phyloP scores from a whole-genome alignment of 345 rosid genomes.

The Acer campestre region DNA sequence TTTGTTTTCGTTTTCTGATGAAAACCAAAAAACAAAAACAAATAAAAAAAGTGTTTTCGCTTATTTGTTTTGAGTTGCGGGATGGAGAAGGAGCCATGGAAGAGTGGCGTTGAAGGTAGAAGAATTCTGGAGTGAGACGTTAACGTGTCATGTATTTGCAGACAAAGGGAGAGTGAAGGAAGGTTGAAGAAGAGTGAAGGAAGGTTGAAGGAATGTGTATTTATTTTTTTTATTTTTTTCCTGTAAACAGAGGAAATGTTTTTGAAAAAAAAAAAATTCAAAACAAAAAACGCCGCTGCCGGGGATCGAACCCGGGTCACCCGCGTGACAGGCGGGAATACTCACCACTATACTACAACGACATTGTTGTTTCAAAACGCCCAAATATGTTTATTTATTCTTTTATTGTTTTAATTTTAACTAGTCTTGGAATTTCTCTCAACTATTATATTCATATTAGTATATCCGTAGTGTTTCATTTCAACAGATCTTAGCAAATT shows the following conservation, averaged over 20 bases:
- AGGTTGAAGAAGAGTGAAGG: not conserved
- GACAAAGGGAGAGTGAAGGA: slow-evolving; percentile 18
- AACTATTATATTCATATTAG: no score
- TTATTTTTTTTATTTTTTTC: no score
- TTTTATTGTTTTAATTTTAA: no score
- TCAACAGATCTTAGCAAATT: no score
- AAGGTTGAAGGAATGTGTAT: not conserved
- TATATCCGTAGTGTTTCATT: no score
- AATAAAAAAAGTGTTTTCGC: not conserved
- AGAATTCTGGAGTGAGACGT: not conserved
- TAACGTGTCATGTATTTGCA: slow-evolving; percentile 22
- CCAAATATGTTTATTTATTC: no score
- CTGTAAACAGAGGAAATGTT: not conserved
- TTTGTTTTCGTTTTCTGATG: not conserved
- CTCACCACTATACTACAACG: slow-evolving; percentile 80
- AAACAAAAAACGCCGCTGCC: slow-evolving; percentile 50
- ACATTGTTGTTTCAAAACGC: not conserved
- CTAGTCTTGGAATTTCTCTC: no score
- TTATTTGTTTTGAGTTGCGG: not conserved
- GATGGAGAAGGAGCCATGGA: not conserved
- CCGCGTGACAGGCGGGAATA: slow-evolving; percentile 78
- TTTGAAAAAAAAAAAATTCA: not conserved
- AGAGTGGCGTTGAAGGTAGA: slow-evolving; percentile 13
- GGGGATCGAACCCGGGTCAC: slow-evolving; percentile 83
- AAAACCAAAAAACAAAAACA: not conserved